Percentiles rank a stretch among this genome's conserved stretches.
phyloP scores from a whole-genome alignment of 2,329 filamentous ascomycete genomes.

The Xylariaceae sp. region DNA sequence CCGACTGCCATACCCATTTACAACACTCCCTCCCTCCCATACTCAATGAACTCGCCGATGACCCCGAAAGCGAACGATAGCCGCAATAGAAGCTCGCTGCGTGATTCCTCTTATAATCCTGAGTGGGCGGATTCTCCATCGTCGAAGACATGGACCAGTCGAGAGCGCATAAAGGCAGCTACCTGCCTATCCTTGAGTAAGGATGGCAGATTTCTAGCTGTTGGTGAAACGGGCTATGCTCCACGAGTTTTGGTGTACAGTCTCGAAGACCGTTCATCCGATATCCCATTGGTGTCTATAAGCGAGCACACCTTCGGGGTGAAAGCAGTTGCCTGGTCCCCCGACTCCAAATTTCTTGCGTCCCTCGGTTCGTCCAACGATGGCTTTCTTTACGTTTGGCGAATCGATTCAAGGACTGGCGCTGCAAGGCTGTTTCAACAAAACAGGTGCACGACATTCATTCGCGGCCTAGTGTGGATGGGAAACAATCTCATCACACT shows the following conservation, averaged over 20 bases:
- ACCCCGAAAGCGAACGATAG: constrained; percentile 62
- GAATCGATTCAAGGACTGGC: constrained; percentile 76
- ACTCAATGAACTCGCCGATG: constrained; percentile 47
- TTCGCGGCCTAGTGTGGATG: constrained; percentile 88
- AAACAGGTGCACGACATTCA: constrained; percentile 83
- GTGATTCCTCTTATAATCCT: constrained; percentile 45
- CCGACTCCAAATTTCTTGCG: constrained; percentile 80
- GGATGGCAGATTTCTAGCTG: constrained; percentile 81
- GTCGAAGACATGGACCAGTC: constrained; percentile 77
- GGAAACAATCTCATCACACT: constrained; percentile 79
- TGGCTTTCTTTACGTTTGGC: constrained; percentile 91
- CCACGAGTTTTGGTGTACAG: constrained; percentile 89
- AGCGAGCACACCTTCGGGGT: constrained; percentile 90
- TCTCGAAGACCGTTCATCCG: constrained; percentile 72
- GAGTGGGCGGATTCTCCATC: constrained; percentile 61
- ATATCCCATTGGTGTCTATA: constrained; percentile 78
- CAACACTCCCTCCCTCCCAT: constrained; percentile 50
- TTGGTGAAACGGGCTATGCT: constrained; percentile 93
- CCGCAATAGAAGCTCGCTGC: constrained; percentile 51
- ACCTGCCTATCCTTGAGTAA: constrained; percentile 86
- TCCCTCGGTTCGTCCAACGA: constrained; percentile 87
- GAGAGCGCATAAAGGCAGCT: constrained; percentile 89
- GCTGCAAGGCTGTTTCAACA: constrained; percentile 76
- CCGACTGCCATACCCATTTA: constrained; percentile 69
- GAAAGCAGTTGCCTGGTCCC: constrained; percentile 81